These are phyloP conservation scores for Cladobotryum protrusum DNA, from an alignment of 2,329 filamentous ascomycete species.

Conservation along the genomic window DNA sequence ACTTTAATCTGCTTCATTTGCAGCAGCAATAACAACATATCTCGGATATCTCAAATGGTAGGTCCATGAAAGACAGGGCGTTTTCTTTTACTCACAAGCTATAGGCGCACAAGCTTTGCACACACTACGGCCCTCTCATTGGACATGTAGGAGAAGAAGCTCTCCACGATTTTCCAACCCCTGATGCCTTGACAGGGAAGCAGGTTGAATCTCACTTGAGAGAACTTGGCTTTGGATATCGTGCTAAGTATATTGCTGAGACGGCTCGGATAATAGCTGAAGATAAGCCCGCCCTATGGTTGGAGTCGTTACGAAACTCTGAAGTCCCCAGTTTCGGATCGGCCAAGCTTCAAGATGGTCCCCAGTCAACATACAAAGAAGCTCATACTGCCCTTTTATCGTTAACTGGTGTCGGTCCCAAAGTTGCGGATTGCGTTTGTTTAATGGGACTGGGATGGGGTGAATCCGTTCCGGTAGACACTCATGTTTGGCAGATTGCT, in stretches of 20 bases:
- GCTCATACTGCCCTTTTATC: constrained; percentile 76
- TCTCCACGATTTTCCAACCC: constrained; percentile 83
- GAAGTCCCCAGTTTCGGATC: constrained; percentile 54
- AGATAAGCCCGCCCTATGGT: constrained; percentile 65
- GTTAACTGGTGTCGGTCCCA: constrained; percentile 86
- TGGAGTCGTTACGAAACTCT: constrained; percentile 71
- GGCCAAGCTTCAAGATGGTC: constrained; percentile 35
- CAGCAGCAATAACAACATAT: constrained; percentile 98
- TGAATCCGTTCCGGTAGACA: constrained; percentile 92
- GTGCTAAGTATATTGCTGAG: constrained; percentile 84
- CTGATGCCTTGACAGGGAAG: constrained; percentile 62
- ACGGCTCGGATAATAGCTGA: constrained; percentile 71
- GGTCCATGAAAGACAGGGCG: background rate
- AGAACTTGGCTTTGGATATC: constrained; percentile 85
- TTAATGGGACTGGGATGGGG: constrained; percentile 95
- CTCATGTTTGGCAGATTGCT: constrained; percentile 98
- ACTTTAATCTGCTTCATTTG: constrained; percentile 91
- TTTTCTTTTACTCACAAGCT: background rate
- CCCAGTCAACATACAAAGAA: constrained; percentile 59
- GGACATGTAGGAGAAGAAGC: constrained; percentile 61
- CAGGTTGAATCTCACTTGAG: constrained; percentile 77
- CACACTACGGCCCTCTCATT: constrained; percentile 74
- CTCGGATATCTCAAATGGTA: constrained; percentile 91
- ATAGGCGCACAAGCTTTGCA: constrained; percentile 80
- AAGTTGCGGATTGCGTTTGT: constrained; percentile 94